Evolutionary conservation across 208 protist species (phyloP).

Genomic region (Leptomonas pyrrhocoris): DNA sequence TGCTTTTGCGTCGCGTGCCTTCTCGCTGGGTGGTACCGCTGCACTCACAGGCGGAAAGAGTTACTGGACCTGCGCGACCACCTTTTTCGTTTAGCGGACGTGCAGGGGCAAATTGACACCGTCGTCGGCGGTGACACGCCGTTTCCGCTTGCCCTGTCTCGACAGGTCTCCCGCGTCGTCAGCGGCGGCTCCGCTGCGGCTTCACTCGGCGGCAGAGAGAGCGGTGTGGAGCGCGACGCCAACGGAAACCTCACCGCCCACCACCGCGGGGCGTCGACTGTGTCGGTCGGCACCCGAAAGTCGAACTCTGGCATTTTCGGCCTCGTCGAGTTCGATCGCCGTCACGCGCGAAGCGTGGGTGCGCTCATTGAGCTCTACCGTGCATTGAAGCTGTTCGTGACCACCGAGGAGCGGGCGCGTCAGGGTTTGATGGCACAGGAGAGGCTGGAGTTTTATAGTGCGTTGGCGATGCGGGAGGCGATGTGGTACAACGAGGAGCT

Average conservation of each 20-base stretch:
- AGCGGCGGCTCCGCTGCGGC: not conserved
- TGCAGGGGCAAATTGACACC: conserved; percentile 3
- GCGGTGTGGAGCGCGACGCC: not conserved
- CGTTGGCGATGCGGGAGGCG: conserved; percentile 6
- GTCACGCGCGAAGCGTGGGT: conserved; percentile 4
- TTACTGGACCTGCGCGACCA: conserved; percentile 18
- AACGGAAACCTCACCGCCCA: not conserved
- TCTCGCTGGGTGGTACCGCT: conserved; percentile 9
- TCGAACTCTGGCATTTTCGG: not conserved
- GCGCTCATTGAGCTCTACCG: conserved; percentile 14
- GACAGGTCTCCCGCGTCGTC: conserved; percentile 1
- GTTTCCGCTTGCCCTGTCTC: conserved; percentile 11
- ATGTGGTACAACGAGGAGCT: conserved; percentile 17
- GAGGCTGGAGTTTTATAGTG: conserved; percentile 1
- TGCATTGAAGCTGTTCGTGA: conserved; percentile 16
- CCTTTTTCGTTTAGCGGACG: conserved; percentile 12
- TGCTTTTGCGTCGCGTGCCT: conserved; percentile 10
- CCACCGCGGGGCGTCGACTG: not conserved
- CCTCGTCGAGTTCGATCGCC: not conserved
- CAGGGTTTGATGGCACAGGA: not conserved
- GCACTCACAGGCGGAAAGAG: conserved; percentile 1
- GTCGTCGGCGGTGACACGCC: not conserved
- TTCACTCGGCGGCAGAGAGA: not conserved
- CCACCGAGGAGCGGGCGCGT: conserved; percentile 13
- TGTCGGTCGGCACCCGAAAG: not conserved